Conservation (phyloP, 345 rosid genomes). For the Iberis pinnata region DNA sequence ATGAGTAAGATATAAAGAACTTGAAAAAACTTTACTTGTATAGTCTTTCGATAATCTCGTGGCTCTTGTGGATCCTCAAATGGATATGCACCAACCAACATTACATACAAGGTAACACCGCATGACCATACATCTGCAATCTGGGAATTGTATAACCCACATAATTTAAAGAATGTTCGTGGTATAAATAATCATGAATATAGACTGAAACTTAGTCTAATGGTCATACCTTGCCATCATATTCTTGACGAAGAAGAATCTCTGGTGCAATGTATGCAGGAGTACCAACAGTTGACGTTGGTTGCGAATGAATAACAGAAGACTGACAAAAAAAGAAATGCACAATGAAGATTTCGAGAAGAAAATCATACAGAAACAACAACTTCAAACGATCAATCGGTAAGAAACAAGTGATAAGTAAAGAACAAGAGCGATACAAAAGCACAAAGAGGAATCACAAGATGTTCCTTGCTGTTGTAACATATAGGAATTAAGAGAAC, state of each 20-base stretch:
- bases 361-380: not conserved
- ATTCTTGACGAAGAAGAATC: constrained; percentile 67
- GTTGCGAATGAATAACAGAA: constrained; percentile 90
- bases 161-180: not conserved
- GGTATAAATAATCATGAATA: not conserved
- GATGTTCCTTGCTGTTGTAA: not conserved
- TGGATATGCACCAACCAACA: constrained; percentile 96
- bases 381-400: not conserved
- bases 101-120: constrained; percentile 84
- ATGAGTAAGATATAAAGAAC: not conserved
- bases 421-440: constrained; percentile 2
- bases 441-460: not conserved
- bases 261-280: constrained; percentile 99
- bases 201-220: constrained; percentile 7
- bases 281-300: constrained; percentile 93
- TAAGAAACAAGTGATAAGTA: too few relatives aligned
- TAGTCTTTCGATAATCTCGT: constrained; percentile 72
- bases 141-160: constrained; percentile 32
- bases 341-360: not conserved
- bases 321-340: constrained; percentile 41
- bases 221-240: constrained; percentile 80
- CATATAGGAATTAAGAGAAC: constrained; percentile 5
- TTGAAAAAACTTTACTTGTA: constrained; percentile 42
- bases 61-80: constrained; percentile 95
- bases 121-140: constrained; percentile 99